phyloP scores from a whole-genome alignment of 352 stramenopile species.

The Globisporangium takayamanum region DNA sequence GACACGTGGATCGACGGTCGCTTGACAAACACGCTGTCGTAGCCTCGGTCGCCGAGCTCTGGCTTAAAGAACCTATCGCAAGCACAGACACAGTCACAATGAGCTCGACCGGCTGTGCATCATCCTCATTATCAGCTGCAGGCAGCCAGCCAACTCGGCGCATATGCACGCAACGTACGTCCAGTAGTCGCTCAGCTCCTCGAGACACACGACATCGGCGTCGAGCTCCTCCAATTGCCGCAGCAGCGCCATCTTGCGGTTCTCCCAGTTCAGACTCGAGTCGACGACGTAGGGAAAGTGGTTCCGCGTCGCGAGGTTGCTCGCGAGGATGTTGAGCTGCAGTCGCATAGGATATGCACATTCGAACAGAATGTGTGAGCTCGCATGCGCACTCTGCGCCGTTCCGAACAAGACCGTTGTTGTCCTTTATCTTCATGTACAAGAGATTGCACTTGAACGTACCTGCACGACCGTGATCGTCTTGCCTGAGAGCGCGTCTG shows the following conservation, averaged over 20 bases:
- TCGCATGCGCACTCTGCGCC: not conserved
- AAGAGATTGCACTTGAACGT: not conserved
- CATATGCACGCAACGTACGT: conserved; percentile 39
- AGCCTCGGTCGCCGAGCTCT: conserved; percentile 60
- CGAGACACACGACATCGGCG: conserved; percentile 78
- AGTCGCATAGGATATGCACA: not conserved
- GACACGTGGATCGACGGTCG: conserved; percentile 78
- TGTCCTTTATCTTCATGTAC: no score
- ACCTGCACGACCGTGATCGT: conserved; percentile 79
- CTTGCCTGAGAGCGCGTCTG: conserved; percentile 34
- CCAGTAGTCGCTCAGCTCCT: conserved; percentile 87
- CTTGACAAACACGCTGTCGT: conserved; percentile 85
- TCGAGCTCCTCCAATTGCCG: conserved; percentile 67
- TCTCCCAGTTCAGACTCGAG: conserved; percentile 77
- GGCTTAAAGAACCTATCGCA: conserved; percentile 72
- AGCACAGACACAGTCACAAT: not conserved
- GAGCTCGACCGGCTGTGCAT: not conserved
- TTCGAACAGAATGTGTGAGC: not conserved
- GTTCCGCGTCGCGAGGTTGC: conserved; percentile 78
- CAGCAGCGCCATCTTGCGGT: conserved; percentile 71
- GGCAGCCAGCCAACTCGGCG: no score
- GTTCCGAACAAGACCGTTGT: not conserved
- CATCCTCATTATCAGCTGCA: no score
- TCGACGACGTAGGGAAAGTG: conserved; percentile 86
- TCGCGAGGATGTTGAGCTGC: conserved; percentile 81